Percentiles rank a stretch among this genome's conserved stretches.
phyloP scores from a whole-genome alignment of 2,329 filamentous ascomycete genomes.

The Talaromyces sp. region DNA sequence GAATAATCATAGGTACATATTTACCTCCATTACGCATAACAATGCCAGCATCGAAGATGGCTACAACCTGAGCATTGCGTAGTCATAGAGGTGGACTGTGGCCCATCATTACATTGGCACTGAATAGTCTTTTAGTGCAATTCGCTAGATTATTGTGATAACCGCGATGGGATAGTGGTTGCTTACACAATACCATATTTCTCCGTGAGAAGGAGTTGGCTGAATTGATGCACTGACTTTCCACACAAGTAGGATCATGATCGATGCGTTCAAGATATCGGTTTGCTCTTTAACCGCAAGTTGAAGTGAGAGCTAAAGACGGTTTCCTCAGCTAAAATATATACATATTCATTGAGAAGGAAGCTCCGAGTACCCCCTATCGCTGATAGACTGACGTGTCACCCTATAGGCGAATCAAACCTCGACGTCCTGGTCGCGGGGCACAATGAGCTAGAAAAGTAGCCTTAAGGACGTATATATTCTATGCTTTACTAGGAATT shows the following conservation, averaged over 20 bases:
- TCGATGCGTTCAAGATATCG: neutral
- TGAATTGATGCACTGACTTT: neutral
- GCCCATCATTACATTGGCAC: neutral
- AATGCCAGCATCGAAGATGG: neutral
- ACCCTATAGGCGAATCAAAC: neutral
- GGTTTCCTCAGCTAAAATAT: neutral
- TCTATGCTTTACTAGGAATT: neutral
- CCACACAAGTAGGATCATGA: neutral
- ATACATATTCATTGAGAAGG: neutral
- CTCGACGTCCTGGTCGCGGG: neutral
- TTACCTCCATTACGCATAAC: neutral
- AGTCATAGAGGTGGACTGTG: neutral
- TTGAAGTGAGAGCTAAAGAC: neutral
- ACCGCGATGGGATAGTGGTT: neutral
- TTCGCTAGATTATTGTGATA: neutral
- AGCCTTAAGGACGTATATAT: neutral
- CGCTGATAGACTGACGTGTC: neutral
- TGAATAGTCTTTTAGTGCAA: neutral
- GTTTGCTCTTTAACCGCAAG: neutral
- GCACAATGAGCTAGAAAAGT: neutral
- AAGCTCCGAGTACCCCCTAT: neutral
- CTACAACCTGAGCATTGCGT: neutral
- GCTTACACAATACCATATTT: neutral
- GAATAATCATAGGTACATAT: neutral
- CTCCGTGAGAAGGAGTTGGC: neutral